Conservation (phyloP, 192 early-diverging fungal species). For the Hyaloraphidium curvatum region DNA sequence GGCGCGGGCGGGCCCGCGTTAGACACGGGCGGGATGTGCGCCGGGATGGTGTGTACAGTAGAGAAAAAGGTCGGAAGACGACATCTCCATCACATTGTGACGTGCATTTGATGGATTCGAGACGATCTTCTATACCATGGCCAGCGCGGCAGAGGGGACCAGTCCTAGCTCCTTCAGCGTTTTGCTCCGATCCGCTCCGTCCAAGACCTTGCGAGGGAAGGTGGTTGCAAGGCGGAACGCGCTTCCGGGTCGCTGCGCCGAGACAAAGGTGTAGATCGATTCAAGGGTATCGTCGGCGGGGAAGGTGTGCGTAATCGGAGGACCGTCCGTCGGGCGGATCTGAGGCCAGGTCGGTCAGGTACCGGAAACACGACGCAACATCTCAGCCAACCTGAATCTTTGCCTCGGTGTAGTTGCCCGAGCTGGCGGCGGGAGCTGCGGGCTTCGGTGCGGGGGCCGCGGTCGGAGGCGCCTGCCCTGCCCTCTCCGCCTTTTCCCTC, state of each 20-base stretch:
- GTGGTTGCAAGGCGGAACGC: constrained; percentile 44
- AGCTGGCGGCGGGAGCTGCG: constrained; percentile 13
- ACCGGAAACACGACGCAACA: background rate
- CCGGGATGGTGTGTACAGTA: no score
- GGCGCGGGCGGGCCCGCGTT: no score
- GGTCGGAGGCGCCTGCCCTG: constrained; percentile 1
- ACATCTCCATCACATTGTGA: no score
- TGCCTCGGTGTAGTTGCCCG: constrained; percentile 53
- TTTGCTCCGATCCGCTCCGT: constrained; percentile 30
- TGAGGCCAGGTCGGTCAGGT: constrained; percentile 7
- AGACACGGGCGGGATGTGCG: no score
- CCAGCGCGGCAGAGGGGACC: no score
- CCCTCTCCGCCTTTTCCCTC: constrained; percentile 3
- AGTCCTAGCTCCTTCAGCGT: constrained; percentile 54
- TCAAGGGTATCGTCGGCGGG: constrained; percentile 31
- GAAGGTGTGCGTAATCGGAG: constrained; percentile 42
- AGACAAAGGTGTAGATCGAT: constrained; percentile 36
- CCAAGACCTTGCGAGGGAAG: constrained; percentile 55
- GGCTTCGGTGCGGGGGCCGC: constrained; percentile 1
- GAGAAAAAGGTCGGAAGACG: no score
- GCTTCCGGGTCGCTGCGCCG: constrained; percentile 14
- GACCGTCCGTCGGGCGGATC: constrained; percentile 33
- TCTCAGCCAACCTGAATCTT: constrained; percentile 39
- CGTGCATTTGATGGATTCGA: no score
- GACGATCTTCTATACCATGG: no score